These are phyloP conservation scores for Crithidia mellificae DNA, from an alignment of 208 protist species.

Conservation along the genomic window DNA sequence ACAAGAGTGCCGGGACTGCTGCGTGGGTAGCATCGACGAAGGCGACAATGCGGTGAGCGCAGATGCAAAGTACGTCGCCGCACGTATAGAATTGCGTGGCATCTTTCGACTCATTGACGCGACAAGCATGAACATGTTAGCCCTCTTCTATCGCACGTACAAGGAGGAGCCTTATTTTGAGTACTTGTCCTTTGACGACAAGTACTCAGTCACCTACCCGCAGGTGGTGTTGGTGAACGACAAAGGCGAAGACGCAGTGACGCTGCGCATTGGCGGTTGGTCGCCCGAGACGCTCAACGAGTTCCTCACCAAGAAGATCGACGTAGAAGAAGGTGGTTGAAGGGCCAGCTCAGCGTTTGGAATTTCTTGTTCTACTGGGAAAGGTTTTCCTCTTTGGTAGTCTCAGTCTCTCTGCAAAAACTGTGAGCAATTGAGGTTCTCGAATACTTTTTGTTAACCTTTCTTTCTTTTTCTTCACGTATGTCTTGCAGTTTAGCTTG, in stretches of 20 bases:
- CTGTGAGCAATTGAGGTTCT: no score
- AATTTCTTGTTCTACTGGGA: neutral
- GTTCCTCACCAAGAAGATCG: slow-evolving; percentile 38
- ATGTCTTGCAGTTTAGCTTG: no score
- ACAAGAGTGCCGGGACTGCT: slow-evolving; percentile 61
- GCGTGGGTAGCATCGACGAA: slow-evolving; percentile 20
- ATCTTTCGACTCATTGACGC: neutral
- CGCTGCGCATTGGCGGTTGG: slow-evolving; percentile 36
- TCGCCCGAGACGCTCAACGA: slow-evolving; percentile 38
- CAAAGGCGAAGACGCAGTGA: slow-evolving; percentile 15
- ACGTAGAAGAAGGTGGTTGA: slow-evolving; percentile 1
- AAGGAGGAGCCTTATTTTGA: slow-evolving; percentile 27
- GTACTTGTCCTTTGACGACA: slow-evolving; percentile 17
- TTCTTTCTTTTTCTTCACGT: neutral
- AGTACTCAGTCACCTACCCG: slow-evolving; percentile 8
- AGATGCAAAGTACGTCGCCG: slow-evolving; percentile 4
- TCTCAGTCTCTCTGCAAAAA: no score
- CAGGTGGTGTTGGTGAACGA: slow-evolving; percentile 27
- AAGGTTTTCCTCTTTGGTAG: neutral
- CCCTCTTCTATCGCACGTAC: slow-evolving; percentile 17
- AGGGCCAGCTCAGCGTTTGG: neutral
- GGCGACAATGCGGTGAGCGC: neutral
- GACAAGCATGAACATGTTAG: neutral
- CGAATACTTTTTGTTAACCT: no score
- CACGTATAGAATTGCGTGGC: slow-evolving; percentile 14